Conservation (phyloP, 2,329 filamentous ascomycete genomes). For the Capronia epimyces region DNA sequence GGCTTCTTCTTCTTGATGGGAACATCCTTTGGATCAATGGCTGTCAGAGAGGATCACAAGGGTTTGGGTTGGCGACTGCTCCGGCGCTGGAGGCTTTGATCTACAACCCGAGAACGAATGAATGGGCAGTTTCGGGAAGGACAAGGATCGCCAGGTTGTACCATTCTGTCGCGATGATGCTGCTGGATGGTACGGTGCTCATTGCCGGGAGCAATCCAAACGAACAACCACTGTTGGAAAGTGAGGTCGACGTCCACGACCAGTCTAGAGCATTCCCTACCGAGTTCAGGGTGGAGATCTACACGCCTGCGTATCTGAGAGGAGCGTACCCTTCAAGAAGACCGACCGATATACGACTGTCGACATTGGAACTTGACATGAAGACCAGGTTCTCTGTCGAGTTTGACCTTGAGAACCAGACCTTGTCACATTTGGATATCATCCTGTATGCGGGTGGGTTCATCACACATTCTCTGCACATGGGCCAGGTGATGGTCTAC, state of each 20-base stretch:
- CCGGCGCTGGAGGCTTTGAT: slow-evolving; percentile 54
- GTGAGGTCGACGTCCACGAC: slow-evolving; percentile 38
- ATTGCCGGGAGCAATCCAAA: slow-evolving; percentile 58
- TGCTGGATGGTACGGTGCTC: slow-evolving; percentile 56
- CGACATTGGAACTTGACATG: slow-evolving; percentile 41
- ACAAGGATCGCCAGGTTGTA: slow-evolving; percentile 50
- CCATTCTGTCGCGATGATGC: slow-evolving; percentile 55
- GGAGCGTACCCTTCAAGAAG: slow-evolving; percentile 47
- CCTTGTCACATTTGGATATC: slow-evolving; percentile 39
- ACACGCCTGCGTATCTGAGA: slow-evolving; percentile 56
- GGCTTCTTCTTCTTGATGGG: slow-evolving; percentile 55
- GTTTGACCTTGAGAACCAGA: slow-evolving; percentile 9
- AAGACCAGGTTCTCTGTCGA: slow-evolving; percentile 44
- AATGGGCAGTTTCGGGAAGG: slow-evolving; percentile 44
- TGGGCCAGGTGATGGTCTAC: slow-evolving; percentile 55
- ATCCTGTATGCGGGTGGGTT: slow-evolving; percentile 57
- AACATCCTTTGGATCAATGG: slow-evolving; percentile 57
- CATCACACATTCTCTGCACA: slow-evolving; percentile 57
- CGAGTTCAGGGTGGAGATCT: slow-evolving; percentile 59
- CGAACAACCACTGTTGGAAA: slow-evolving; percentile 49
- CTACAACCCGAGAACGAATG: slow-evolving; percentile 52
- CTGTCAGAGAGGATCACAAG: slow-evolving; percentile 53
- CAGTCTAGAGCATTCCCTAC: slow-evolving; percentile 47
- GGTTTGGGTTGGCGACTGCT: slow-evolving; percentile 52
- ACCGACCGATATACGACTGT: slow-evolving; percentile 46